These are phyloP conservation scores for Lachnellula suecica DNA, from an alignment of 2,329 filamentous ascomycete species.

Conservation along the genomic window DNA sequence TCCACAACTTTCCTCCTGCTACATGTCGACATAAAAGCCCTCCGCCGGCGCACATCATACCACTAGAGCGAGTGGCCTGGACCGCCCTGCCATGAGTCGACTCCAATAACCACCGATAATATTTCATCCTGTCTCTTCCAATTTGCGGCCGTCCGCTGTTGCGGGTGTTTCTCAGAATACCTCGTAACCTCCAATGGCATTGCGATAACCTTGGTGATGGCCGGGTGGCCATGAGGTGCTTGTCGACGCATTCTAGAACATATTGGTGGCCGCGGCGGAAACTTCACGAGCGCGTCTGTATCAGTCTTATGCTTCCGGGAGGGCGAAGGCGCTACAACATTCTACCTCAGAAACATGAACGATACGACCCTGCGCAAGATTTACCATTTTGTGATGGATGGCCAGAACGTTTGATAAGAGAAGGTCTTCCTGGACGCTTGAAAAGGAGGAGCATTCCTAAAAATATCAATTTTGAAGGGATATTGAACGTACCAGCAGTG, in stretches of 20 bases:
- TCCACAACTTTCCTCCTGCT: conserved; percentile 2
- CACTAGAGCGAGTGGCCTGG: conserved; percentile 18
- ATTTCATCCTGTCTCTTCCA: conserved; percentile 44
- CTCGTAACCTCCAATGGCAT: conserved; percentile 38
- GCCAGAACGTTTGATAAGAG: conserved; percentile 9
- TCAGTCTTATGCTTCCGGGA: not conserved
- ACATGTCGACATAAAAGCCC: conserved; percentile 15
- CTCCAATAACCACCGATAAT: conserved; percentile 30
- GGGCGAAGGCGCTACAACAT: conserved; percentile 5
- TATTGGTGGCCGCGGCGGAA: conserved; percentile 31
- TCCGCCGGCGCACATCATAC: not conserved
- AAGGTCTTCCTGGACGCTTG: conserved; percentile 10
- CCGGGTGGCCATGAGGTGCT: conserved; percentile 39
- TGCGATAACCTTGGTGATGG: conserved; percentile 39
- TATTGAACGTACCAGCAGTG: no score
- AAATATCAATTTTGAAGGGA: no score
- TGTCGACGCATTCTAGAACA: conserved; percentile 19
- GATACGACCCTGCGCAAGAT: conserved; percentile 2
- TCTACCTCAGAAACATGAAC: not conserved
- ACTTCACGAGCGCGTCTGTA: not conserved
- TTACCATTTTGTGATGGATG: conserved; percentile 12
- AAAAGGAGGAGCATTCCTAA: conserved; percentile 2
- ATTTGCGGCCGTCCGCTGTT: conserved; percentile 38
- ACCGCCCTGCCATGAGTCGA: conserved; percentile 35
- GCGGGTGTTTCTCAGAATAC: conserved; percentile 44